Evolutionary conservation across 225 moss, liverwort and hornwort genomes (phyloP), one percentile per base, ranked within the genome.

Genomic region (Rhytidiadelphus loreus): DNA sequence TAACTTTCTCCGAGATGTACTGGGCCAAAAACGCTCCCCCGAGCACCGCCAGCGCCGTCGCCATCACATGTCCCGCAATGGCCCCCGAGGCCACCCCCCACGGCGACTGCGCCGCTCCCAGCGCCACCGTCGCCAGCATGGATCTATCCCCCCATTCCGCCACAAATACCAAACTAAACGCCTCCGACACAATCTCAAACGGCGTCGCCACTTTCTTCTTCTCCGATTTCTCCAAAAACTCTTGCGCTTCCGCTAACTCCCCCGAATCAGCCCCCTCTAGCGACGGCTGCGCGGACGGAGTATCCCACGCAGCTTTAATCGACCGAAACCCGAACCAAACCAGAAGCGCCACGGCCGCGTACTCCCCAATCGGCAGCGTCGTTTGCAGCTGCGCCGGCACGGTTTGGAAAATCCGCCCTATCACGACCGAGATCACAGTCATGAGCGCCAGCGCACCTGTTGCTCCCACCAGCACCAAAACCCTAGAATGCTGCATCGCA

Each of bases 121-220:
- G 92, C 16, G 99, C 99, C 78, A 99, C 96, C 16, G 99, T 99
- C 56, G 99, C 99, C 43, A 97, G 94, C 99, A 99, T 97, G 16
- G 97, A 99, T 75, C 99, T 93, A 83, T 99, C 99, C 63, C 99
- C 99, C 99, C 99, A 99, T 87, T 99, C 97, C 92, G 99, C 99
- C 83, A 99, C 95, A 87, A 99, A 99, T 17, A 96, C 95, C 43
- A 99, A 93, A 64, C 93, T 93, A 90, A 99, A 99, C 23, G 95
- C 93, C 89, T 99, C 96, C 58, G 89, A 89, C 77, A 97, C 85
- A 43, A 99, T 86, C 89, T 97, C 93, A 62, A 99, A 61, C 68
- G 94, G 89, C 33, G 96, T 90, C 35, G 90, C 94, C 69, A 87
- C 61, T 90, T 93, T 94, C 93, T 95, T 96, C 58, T 90, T 90